These are phyloP conservation scores for Casaregolazyma suthepensis DNA, from an alignment of 1,139 yeast species.

Conservation along the genomic window DNA sequence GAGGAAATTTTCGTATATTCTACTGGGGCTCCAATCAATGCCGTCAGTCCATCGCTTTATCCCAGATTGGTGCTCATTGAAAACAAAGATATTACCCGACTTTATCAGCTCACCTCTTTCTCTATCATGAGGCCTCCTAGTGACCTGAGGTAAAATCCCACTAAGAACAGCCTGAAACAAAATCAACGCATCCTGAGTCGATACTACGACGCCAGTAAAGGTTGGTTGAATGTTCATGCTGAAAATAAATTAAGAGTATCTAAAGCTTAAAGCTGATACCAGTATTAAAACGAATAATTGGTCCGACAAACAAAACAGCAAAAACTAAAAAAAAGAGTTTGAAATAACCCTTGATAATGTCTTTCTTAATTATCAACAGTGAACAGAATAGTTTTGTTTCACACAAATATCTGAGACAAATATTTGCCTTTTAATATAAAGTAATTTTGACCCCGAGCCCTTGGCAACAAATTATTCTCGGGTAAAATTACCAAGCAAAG, in stretches of 20 bases:
- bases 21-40: slow-evolving; percentile 83
- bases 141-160: slow-evolving; percentile 56
- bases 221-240: slow-evolving; percentile 46
- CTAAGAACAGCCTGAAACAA: slow-evolving; percentile 74
- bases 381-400: neutral
- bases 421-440: neutral
- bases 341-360: neutral
- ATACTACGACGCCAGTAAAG: slow-evolving; percentile 69
- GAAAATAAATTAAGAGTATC: neutral
- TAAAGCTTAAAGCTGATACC: neutral
- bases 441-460: too few relatives aligned
- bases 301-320: neutral
- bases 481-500: neutral
- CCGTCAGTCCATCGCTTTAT: slow-evolving; percentile 96
- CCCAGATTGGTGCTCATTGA: slow-evolving; percentile 74
- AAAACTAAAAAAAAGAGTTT: slow-evolving; percentile 4
- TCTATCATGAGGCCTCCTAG: slow-evolving; percentile 75
- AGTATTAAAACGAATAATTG: neutral
- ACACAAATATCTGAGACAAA: neutral
- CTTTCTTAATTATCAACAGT: neutral
- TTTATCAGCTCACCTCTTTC: slow-evolving; percentile 62
- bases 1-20: slow-evolving; percentile 76
- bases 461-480: neutral
- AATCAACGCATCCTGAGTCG: slow-evolving; percentile 76
- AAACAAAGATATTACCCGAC: slow-evolving; percentile 79